A percentile compares a stretch with the other conserved stretches of the same genome.
Evolutionary conservation across 2,329 filamentous ascomycete genomes (phyloP).

Genomic region (Fusarium nelsonii): DNA sequence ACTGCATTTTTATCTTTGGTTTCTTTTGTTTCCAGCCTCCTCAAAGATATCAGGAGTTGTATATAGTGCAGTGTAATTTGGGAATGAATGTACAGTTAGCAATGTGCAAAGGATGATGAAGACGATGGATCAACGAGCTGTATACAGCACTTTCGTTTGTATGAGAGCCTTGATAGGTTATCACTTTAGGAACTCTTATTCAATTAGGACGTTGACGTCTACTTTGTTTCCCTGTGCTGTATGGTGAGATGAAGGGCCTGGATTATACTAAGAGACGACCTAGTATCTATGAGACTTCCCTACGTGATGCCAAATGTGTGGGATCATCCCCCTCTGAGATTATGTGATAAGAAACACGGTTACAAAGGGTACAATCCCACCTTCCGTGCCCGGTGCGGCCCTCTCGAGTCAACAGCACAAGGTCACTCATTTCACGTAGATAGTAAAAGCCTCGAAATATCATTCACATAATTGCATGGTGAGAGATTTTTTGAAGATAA

Average conservation of each 20-base stretch:
- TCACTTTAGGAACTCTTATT: constrained; percentile 23
- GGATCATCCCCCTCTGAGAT: neutral
- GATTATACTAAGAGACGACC: neutral
- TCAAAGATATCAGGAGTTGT: constrained; percentile 21
- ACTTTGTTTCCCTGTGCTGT: neutral
- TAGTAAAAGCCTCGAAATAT: neutral
- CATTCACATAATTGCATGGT: neutral
- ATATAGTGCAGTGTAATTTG: constrained; percentile 34
- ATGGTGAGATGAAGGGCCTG: neutral
- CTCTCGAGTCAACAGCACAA: neutral
- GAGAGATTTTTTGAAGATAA: constrained; percentile 28
- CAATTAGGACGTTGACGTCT: constrained; percentile 31
- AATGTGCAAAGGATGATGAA: constrained; percentile 22
- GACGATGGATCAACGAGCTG: constrained; percentile 30
- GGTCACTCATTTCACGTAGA: neutral
- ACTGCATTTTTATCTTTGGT: constrained; percentile 21
- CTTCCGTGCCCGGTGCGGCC: neutral
- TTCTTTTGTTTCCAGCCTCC: constrained; percentile 28
- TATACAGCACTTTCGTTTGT: constrained; percentile 43
- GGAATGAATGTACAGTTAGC: constrained; percentile 20
- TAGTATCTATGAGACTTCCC: neutral
- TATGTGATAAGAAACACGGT: neutral
- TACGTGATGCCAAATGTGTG: neutral
- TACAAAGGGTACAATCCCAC: no score
- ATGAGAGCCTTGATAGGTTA: constrained; percentile 18